Conservation (phyloP, 2,329 filamentous ascomycete species). For the Penicillium sp. region DNA sequence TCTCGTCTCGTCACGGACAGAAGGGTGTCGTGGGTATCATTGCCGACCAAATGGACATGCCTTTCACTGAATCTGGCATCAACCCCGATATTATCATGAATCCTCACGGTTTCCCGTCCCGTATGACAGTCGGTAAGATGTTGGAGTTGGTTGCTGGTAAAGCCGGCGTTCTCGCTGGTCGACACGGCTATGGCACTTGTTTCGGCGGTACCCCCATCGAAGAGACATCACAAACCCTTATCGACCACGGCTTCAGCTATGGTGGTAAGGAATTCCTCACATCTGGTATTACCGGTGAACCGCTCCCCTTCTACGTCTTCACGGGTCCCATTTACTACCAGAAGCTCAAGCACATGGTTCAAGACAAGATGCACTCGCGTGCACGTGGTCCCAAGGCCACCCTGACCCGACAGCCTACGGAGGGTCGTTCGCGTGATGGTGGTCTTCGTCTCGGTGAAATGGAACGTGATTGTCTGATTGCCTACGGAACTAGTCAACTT, state of each 20-base stretch:
- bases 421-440: constrained; percentile 89
- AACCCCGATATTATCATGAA: constrained; percentile 99
- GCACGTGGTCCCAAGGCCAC: constrained; percentile 87
- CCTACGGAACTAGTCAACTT: constrained; percentile 91
- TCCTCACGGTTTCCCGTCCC: constrained; percentile 97
- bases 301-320: constrained; percentile 93
- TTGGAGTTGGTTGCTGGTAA: constrained; percentile 94
- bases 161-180: constrained; percentile 81
- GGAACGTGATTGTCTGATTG: constrained; percentile 97
- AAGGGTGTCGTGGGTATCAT: constrained; percentile 98
- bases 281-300: constrained; percentile 90
- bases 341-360: constrained; percentile 99
- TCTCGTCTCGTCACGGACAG: constrained; percentile 96
- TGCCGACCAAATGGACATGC: constrained; percentile 94
- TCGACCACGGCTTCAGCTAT: constrained; percentile 90
- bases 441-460: constrained; percentile 94
- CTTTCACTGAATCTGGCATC: constrained; percentile 86
- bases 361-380: constrained; percentile 99
- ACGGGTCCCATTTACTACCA: constrained; percentile 99
- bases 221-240: constrained; percentile 82
- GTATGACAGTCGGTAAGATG: constrained; percentile 99
- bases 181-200: constrained; percentile 84
- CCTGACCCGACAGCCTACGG: constrained; percentile 90
- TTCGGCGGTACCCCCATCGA: constrained; percentile 84
- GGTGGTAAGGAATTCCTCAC: constrained; percentile 97